Evolutionary conservation across 1,284 basidiomycete genomes (phyloP).

Genomic region (Moesziomyces parantarcticus): DNA sequence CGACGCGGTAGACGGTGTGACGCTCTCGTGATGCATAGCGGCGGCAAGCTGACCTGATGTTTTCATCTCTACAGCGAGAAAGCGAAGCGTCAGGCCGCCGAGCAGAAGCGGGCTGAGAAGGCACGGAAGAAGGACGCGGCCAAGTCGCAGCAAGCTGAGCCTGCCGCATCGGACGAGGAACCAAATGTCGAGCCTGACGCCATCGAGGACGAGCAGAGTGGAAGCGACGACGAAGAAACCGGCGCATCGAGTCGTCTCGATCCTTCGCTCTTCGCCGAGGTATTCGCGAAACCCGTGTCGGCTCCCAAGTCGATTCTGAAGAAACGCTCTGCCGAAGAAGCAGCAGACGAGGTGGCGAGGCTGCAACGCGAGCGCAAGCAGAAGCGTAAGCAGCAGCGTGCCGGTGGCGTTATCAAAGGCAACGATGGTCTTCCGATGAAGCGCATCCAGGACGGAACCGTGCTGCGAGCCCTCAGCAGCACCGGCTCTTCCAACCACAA

Average conservation of each 20-base stretch:
- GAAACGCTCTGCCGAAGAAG: constrained; percentile 35
- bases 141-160: background rate
- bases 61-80: constrained; percentile 15
- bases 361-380: constrained; percentile 16
- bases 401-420: constrained; percentile 47
- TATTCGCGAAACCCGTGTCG: constrained; percentile 42
- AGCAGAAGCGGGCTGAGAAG: constrained; percentile 27
- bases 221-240: constrained; percentile 16
- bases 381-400: constrained; percentile 29
- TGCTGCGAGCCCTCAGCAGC: constrained; percentile 41
- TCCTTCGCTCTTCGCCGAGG: constrained; percentile 57
- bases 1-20: background rate
- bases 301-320: constrained; percentile 47
- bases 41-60: background rate
- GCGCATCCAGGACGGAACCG: constrained; percentile 46
- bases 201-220: background rate
- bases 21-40: no score
- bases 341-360: constrained; percentile 28
- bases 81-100: constrained; percentile 34
- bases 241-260: constrained; percentile 42
- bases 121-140: constrained; percentile 22
- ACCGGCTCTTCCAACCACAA: constrained; percentile 13
- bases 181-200: background rate
- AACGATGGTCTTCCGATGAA: constrained; percentile 56
- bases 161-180: background rate